Evolutionary conservation across 345 rosid species (phyloP).

Genomic region (Acer negundo): DNA sequence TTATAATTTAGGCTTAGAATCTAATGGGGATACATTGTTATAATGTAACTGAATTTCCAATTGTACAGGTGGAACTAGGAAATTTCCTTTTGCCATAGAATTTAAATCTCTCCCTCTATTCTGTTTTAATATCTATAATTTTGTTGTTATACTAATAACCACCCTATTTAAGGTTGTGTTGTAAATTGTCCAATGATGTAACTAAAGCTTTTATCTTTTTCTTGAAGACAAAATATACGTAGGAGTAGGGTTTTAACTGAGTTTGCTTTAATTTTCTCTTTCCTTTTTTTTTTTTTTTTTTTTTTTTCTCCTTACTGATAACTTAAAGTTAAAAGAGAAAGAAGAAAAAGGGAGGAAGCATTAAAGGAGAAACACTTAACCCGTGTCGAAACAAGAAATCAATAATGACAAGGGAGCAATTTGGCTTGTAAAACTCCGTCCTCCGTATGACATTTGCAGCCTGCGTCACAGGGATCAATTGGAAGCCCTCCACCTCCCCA

Average conservation of each 20-base stretch:
- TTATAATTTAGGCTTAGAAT: neutral
- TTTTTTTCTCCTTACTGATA: neutral
- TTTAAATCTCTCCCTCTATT: neutral
- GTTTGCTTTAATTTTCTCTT: neutral
- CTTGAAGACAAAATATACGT: too few species aligned
- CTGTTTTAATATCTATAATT: neutral
- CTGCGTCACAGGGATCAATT: conserved; percentile 59
- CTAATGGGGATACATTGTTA: neutral
- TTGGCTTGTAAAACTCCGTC: conserved; percentile 76
- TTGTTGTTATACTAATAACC: neutral
- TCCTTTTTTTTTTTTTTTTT: neutral
- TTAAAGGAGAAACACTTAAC: conserved; percentile 36
- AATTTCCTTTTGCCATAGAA: neutral
- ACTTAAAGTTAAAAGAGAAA: neutral
- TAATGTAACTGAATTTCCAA: neutral
- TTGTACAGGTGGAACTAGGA: neutral
- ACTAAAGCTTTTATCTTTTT: too few species aligned
- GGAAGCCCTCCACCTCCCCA: conserved; percentile 95
- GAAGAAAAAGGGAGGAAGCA: neutral
- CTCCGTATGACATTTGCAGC: conserved; percentile 66
- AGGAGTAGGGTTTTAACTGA: too few species aligned
- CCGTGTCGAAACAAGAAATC: conserved; percentile 94
- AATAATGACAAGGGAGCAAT: conserved; percentile 79
- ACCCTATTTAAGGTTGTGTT: neutral
- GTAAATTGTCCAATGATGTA: neutral